Base-by-base conservation (phyloP, 75 land plant genomes). In the Pseudotsuga menziesii region DNA sequence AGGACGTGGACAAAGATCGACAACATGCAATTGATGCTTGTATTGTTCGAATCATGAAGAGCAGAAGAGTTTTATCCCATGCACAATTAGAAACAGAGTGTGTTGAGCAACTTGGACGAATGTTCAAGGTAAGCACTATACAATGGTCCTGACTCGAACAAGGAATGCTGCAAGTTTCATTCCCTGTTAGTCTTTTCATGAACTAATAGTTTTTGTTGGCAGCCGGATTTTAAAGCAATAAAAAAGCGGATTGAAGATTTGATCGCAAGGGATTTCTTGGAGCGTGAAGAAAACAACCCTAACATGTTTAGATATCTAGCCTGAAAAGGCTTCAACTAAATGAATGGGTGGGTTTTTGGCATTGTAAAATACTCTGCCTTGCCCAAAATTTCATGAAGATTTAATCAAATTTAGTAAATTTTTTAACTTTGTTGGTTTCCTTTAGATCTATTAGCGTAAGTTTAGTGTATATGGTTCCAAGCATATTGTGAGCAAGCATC, bases 31-130 rank as follows among this genome's bases (percentile, higher is more conserved):
- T 95, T 78, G 98, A 95, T 88, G 98, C 98, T 12, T 89, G 96
- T 16, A 88, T 93, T 78, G 96, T 95, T n/a, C 88, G 98, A 35
- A 95, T 93, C 35, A 95, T 95, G 98, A 95, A 95, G 80, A 89
- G 92, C 73, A 85, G 98, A 59, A 95, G 93, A 74, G 84, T 93
- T n/a, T 61, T 95, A 74, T 78, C 84, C 55, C 88, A 95, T 77
- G 90, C 91, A 58, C 98, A 93, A 74, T 76, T 95, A 36, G 90
- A 93, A 6, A 75, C 80, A 74, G 98, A 95, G 77, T 95, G 98
- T 82, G 98, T 93, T 41, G 96, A 95, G 80, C 98, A 95, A 78
- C 82, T 95, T 76, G 88, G 92, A 25, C 85, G 89, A 29, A 92
- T 94, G 94, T 94, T 94, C 84, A 92, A 94, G 92, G 94, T 93